Evolutionary conservation across 345 rosid species (phyloP), one percentile per base, ranked within the genome.

Genomic region (Brassica nigra): DNA sequence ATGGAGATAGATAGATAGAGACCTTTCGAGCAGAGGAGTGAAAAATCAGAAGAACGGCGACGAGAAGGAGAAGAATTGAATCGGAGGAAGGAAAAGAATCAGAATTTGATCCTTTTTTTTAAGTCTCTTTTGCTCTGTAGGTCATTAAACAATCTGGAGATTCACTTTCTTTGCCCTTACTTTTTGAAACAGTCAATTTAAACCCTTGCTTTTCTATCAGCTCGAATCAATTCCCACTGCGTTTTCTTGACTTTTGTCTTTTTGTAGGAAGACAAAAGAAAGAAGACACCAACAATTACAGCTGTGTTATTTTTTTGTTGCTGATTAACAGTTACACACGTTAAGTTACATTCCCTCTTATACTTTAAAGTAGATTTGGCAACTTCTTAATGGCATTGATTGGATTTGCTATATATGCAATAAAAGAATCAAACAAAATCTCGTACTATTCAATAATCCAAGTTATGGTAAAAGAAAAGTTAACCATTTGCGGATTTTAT

Each of bases 21-120:
- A 80, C 83, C 79, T 80, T 28, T 69, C 75, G 83, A 80, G 83
- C 79, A 80, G 79, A 80, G 18, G 76, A 80, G 62, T 69, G 79
- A 75, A 39, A 80, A 75, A 42, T 75, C 83, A 15, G 76, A 74
- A 74, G 83, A 80, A 80, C 47, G 83, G 75, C 71, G 82, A 73
- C 33, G 74, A 73, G 74, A 67, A 10, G 6, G 33, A 33, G 69
- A 79, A 42, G 63, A 37, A 78, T 15, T 47, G 16, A 67, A 39
- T 67, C 78, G 69, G 74, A 66, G 74, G 49, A 42, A 14, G 49
- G 10, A 4, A 14, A 42, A 42, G 49, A 61, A 79, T 79, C 82
- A 74, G 79, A 74, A 80, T 67, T 79, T 73, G 55, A 67, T 73
- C 1, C 18, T 49, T 49, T 49, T 49, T 23, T 23, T 23, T 23